Evolutionary conservation across 805 yeast species (phyloP).

Genomic region (Candida incommunis): DNA sequence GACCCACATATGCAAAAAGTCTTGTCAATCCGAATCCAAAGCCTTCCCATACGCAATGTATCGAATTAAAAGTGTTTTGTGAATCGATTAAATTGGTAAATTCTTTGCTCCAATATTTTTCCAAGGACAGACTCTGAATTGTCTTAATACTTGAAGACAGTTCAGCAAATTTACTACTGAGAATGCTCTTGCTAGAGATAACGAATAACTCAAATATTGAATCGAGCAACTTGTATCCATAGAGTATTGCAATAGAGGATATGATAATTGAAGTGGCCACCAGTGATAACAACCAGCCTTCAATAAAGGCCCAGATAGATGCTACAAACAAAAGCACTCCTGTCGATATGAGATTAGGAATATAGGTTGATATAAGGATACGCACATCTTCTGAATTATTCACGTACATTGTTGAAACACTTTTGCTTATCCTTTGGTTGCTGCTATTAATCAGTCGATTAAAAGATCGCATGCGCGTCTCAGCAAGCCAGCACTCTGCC

Average conservation of each 20-base stretch:
- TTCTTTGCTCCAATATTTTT: slow-evolving; percentile 29
- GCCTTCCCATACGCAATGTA: slow-evolving; percentile 34
- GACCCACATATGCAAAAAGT: slow-evolving; percentile 42
- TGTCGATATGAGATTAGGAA: slow-evolving; percentile 41
- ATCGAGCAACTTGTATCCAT: slow-evolving; percentile 33
- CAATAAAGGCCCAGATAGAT: slow-evolving; percentile 56
- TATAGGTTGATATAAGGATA: slow-evolving; percentile 44
- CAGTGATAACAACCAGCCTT: slow-evolving; percentile 79
- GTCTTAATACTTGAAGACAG: slow-evolving; percentile 47
- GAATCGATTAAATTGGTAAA: slow-evolving; percentile 16
- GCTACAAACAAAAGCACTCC: slow-evolving; percentile 44
- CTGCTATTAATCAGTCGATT: slow-evolving; percentile 36
- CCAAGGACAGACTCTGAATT: slow-evolving; percentile 42
- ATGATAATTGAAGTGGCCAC: slow-evolving; percentile 45
- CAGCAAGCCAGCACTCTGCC: slow-evolving; percentile 55
- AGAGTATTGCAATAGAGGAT: slow-evolving; percentile 54
- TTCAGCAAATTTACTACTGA: slow-evolving; percentile 28
- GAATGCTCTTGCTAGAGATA: slow-evolving; percentile 7
- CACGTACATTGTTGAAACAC: slow-evolving; percentile 38
- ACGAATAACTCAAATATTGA: slow-evolving; percentile 4
- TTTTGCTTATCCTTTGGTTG: slow-evolving; percentile 11
- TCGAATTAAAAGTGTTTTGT: background rate
- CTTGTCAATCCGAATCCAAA: slow-evolving; percentile 48
- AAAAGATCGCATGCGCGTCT: slow-evolving; percentile 38
- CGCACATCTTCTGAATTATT: slow-evolving; percentile 76